Percentiles rank a stretch among this genome's conserved stretches.
These are phyloP conservation scores for Candida nonsorbophila DNA, from an alignment of 805 yeast genomes.

Conservation along the genomic window DNA sequence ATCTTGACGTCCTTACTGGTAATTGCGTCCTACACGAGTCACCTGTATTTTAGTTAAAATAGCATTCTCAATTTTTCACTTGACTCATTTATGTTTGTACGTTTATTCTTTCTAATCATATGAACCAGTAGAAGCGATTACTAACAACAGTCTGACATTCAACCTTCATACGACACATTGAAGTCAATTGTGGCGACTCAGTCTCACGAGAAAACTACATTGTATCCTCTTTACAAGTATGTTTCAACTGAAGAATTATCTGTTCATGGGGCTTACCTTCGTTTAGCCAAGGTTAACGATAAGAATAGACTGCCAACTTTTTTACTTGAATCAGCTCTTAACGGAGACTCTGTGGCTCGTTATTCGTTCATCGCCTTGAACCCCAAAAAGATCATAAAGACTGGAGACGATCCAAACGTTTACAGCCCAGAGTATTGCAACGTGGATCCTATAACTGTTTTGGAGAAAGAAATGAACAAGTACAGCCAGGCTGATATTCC, in stretches of 20 bases:
- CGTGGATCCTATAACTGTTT: constrained; percentile 71
- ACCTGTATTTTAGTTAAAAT: background rate
- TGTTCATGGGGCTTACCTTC: constrained; percentile 87
- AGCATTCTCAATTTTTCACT: constrained; percentile 1
- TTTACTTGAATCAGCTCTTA: constrained; percentile 81
- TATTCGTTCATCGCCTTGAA: constrained; percentile 86
- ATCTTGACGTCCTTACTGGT: constrained; percentile 37
- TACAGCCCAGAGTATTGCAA: constrained; percentile 32
- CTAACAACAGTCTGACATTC: constrained; percentile 20
- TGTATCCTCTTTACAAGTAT: constrained; percentile 76
- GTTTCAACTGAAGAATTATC: constrained; percentile 75
- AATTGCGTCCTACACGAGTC: constrained; percentile 29
- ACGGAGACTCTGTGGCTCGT: constrained; percentile 85
- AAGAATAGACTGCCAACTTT: constrained; percentile 60
- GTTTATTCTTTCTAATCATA: background rate
- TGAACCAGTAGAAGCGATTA: background rate
- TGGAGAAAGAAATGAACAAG: constrained; percentile 68
- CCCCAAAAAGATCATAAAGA: constrained; percentile 76
- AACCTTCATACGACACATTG: constrained; percentile 32
- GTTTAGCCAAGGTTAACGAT: constrained; percentile 62
- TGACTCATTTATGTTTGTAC: constrained; percentile 2
- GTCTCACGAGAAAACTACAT: constrained; percentile 40
- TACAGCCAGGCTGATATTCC: constrained; percentile 72
- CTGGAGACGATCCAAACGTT: constrained; percentile 58
- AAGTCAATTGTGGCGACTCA: constrained; percentile 17